A percentile compares a stretch with the other conserved stretches of the same genome.
Evolutionary conservation across 495 filamentous ascomycete species (phyloP).

Genomic region (Alectoria sarmentosa): DNA sequence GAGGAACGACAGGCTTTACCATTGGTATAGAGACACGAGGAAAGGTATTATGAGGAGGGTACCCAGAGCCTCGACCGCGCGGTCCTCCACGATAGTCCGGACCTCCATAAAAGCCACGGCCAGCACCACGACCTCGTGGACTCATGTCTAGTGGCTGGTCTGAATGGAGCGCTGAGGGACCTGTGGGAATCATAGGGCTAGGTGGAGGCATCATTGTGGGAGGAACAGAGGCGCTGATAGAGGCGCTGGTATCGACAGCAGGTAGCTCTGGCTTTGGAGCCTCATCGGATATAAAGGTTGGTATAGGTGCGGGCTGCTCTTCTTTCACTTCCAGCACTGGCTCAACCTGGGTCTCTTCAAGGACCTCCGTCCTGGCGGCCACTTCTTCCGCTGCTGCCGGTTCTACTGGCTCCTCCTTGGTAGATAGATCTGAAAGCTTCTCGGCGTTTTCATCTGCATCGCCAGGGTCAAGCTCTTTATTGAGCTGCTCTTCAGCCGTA

Average conservation of each 20-base stretch:
- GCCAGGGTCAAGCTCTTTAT: constrained; percentile 31
- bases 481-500: constrained; percentile 25
- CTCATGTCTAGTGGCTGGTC: constrained; percentile 16
- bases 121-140: constrained; percentile 19
- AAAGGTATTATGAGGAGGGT: constrained; percentile 19
- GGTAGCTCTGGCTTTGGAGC: constrained; percentile 7
- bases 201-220: constrained; percentile 27
- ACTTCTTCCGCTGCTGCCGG: constrained; percentile 8
- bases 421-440: constrained; percentile 7
- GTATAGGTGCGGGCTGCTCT: constrained; percentile 19
- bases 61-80: constrained; percentile 26
- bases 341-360: constrained; percentile 21
- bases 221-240: neutral
- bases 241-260: neutral
- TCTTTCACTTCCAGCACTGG: constrained; percentile 13
- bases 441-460: constrained; percentile 28
- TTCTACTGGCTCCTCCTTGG: constrained; percentile 18
- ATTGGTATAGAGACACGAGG: constrained; percentile 18
- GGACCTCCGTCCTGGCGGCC: constrained; percentile 18
- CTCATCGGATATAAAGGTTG: constrained; percentile 20
- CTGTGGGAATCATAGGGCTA: constrained; percentile 25
- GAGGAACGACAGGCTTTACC: constrained; percentile 26
- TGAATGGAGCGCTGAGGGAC: constrained; percentile 20
- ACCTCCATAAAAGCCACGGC: constrained; percentile 21
- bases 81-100: constrained; percentile 30